Evolutionary conservation across 73 alveolate genomes (phyloP).

Genomic region (Paramecium octaurelia): DNA sequence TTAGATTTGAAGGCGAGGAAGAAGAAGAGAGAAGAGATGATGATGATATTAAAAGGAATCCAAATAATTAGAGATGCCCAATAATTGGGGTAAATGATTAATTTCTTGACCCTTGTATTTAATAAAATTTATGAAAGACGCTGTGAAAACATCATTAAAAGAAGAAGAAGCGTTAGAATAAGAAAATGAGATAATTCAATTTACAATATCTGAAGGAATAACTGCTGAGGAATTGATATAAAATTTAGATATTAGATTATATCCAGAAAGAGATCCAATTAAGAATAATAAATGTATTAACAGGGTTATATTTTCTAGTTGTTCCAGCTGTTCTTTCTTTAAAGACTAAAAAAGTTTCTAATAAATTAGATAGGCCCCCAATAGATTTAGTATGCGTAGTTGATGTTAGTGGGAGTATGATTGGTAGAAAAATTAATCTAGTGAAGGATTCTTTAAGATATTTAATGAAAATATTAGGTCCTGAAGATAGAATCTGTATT

Average conservation of each 20-base stretch:
- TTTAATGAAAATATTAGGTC: slow-evolving; percentile 63
- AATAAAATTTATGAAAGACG: neutral
- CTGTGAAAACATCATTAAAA: neutral
- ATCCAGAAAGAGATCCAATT: slow-evolving; percentile 3
- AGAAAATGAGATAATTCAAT: neutral
- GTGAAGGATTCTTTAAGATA: slow-evolving; percentile 72
- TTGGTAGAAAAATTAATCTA: slow-evolving; percentile 65
- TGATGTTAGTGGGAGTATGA: slow-evolving; percentile 84
- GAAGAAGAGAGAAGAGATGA: neutral
- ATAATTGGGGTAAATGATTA: slow-evolving; percentile 21
- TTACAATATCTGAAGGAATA: neutral
- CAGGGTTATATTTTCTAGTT: neutral
- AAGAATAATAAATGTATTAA: neutral
- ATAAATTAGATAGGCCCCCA: slow-evolving; percentile 53
- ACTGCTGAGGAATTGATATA: neutral
- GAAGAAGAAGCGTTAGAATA: slow-evolving; percentile 18
- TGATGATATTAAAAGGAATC: neutral
- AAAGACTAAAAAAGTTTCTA: neutral
- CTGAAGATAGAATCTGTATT: slow-evolving; percentile 70
- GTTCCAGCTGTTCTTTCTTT: neutral
- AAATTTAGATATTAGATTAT: neutral
- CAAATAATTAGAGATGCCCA: neutral
- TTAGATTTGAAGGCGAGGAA: neutral
- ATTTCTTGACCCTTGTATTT: slow-evolving; percentile 28
- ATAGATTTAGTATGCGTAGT: slow-evolving; percentile 80